Evolutionary conservation across 225 moss, liverwort and hornwort genomes (phyloP).

Genomic region (Pseudoscleropodium purum): DNA sequence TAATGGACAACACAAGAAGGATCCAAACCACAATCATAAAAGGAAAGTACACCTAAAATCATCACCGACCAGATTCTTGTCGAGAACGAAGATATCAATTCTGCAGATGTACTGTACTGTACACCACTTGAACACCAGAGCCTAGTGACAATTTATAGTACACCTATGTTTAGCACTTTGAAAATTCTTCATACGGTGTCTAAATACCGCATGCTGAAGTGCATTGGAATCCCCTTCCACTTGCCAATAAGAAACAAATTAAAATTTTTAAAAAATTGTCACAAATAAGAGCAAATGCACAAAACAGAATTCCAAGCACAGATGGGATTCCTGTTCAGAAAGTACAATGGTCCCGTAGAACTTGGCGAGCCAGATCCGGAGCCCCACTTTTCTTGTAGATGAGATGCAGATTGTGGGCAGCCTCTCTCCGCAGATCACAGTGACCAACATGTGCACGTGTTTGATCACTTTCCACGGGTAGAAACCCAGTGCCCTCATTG

Average conservation of each 20-base stretch:
- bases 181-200: not conserved
- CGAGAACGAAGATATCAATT: not conserved
- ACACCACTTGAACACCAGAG: not conserved
- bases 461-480: constrained; percentile 14
- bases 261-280: not conserved
- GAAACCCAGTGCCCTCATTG: constrained; percentile 43
- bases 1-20: not conserved
- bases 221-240: not conserved
- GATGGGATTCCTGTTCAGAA: not conserved
- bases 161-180: not conserved
- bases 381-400: constrained; percentile 89
- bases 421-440: constrained; percentile 82
- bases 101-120: not conserved
- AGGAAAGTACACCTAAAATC: not conserved
- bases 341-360: constrained; percentile 59
- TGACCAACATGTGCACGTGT: constrained; percentile 30
- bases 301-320: not conserved
- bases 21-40: not conserved
- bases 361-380: constrained; percentile 66
- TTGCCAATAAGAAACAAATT: not conserved
- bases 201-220: not conserved
- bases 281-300: not conserved
- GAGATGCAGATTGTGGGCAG: constrained; percentile 88
- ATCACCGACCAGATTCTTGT: not conserved
- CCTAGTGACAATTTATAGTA: not conserved